phyloP scores from a whole-genome alignment of 768 basidiomycete species.

The Naganishia friedmannii region DNA sequence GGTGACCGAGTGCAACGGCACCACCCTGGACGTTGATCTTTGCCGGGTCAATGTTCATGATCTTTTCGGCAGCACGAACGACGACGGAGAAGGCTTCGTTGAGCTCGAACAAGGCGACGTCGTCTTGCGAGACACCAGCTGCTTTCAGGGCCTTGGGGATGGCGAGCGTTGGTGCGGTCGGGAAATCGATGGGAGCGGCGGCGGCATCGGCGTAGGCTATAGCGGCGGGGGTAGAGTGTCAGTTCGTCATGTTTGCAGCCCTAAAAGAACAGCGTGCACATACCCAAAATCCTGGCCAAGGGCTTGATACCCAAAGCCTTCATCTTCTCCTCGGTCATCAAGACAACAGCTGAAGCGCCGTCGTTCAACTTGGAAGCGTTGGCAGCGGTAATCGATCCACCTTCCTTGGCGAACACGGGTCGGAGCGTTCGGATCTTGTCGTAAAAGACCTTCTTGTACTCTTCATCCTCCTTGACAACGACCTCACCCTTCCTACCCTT shows the following conservation, averaged over 20 bases:
- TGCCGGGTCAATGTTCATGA: slow-evolving; percentile 73
- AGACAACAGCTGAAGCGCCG: slow-evolving; percentile 89
- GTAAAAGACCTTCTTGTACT: slow-evolving; percentile 92
- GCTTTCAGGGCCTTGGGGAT: slow-evolving; percentile 81
- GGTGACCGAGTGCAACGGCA: slow-evolving; percentile 85
- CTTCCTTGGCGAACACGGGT: slow-evolving; percentile 79
- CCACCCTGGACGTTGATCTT: slow-evolving; percentile 86
- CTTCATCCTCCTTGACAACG: slow-evolving; percentile 88
- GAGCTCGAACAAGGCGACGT: slow-evolving; percentile 89
- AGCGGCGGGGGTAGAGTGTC: slow-evolving; percentile 21
- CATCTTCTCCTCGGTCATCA: slow-evolving; percentile 91
- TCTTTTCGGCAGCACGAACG: slow-evolving; percentile 72
- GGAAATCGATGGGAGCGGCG: slow-evolving; percentile 95
- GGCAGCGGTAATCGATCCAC: slow-evolving; percentile 86
- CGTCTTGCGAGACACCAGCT: slow-evolving; percentile 74
- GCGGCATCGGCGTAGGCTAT: slow-evolving; percentile 95
- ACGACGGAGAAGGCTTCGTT: slow-evolving; percentile 79
- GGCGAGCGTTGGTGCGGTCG: slow-evolving; percentile 86
- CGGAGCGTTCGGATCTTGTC: slow-evolving; percentile 86
- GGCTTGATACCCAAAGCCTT: slow-evolving; percentile 86
- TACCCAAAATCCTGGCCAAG: slow-evolving; percentile 90
- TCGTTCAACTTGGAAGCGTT: slow-evolving; percentile 94
- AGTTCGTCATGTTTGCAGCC: neutral
- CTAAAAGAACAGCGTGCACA: slow-evolving; percentile 54
- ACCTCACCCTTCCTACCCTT: slow-evolving; percentile 72